Base-by-base conservation (phyloP, 176 grass and related monocot species). In the Rhipidocladum racemiflorum region DNA sequence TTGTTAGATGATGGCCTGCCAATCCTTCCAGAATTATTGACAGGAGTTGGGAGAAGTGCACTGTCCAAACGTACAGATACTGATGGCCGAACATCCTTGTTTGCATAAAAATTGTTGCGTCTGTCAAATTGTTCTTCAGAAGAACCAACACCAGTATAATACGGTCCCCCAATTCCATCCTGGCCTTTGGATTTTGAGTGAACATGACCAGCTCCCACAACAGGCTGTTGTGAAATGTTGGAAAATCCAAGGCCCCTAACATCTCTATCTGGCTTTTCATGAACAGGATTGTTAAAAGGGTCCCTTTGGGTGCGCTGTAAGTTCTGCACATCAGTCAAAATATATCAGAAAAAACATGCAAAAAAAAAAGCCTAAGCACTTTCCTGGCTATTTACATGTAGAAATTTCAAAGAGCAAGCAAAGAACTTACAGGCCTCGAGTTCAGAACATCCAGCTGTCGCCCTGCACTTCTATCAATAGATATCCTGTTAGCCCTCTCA, bases 241-340 rank as follows among this genome's bases (percentile, higher is more conserved):
- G 89, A 85, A 76, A 89, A 75, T 72, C 86, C 89, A 90, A 62
- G 55, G 61, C 67, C 60, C 43, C 80, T 87, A 21, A 0, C 54
- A 78, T 83, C 85, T 91, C 75, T 89, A 43, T 82, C 68, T 72
- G 56, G 77, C 73, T 89, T 94, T 63, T 80, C 92, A 89, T 88
- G 87, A 78, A 88, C 28, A 45, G 84, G 24, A 67, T 85, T 83
- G 27, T 66, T 85, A 50, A 77, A 82, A 35, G 76, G 49, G 15
- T 88, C 92, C 64, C 75, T 87, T 48, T 87, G 89, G 23, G 84
- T 46, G 15, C 68, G 83, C 72, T 91, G 89, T 76, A 81, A 42
- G 34, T 81, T 83, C 79, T 87, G 64, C 62, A 75, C 30, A 50
- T 61, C 53, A 80, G 70, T 53, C 23, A 84, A 35, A 42, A 64